Evolutionary conservation across 2,329 filamentous ascomycete species (phyloP).

Genomic region (Colletotrichum orbiculare): DNA sequence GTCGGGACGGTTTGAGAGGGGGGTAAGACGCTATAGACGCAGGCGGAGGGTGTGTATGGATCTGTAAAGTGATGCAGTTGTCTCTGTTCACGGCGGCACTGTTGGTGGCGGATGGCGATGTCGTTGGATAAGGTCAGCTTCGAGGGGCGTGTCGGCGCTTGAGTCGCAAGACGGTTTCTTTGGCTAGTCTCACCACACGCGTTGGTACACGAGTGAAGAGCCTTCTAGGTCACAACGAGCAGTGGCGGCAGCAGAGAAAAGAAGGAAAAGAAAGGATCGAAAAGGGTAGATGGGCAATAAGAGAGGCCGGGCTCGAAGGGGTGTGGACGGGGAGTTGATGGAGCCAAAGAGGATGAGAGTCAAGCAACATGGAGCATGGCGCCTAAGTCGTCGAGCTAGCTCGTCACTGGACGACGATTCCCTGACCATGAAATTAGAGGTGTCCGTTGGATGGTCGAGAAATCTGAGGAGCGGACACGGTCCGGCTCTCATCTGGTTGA

Average conservation of each 20-base stretch:
- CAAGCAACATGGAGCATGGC: conserved; percentile 51
- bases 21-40: conserved; percentile 42
- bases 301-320: conserved; percentile 37
- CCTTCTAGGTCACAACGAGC: conserved; percentile 20
- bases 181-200: conserved; percentile 12
- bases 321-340: conserved; percentile 48
- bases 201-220: conserved; percentile 10
- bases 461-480: conserved; percentile 37
- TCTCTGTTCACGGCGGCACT: conserved; percentile 33
- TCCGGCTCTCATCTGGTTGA: conserved; percentile 37
- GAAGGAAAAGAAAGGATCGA: conserved; percentile 37
- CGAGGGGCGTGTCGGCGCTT: conserved; percentile 48
- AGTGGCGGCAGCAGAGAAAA: conserved; percentile 17
- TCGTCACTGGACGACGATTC: conserved; percentile 55
- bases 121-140: conserved; percentile 30
- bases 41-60: conserved; percentile 41
- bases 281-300: conserved; percentile 39
- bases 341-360: conserved; percentile 50
- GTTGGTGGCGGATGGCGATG: conserved; percentile 31
- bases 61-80: conserved; percentile 39
- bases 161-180: conserved; percentile 45
- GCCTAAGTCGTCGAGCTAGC: conserved; percentile 53
- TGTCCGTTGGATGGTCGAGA: conserved; percentile 31
- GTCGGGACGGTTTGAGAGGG: conserved; percentile 25
- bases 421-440: conserved; percentile 58